Conservation (phyloP, 148 eudicot genomes). For the Chenopodium berlandieri region DNA sequence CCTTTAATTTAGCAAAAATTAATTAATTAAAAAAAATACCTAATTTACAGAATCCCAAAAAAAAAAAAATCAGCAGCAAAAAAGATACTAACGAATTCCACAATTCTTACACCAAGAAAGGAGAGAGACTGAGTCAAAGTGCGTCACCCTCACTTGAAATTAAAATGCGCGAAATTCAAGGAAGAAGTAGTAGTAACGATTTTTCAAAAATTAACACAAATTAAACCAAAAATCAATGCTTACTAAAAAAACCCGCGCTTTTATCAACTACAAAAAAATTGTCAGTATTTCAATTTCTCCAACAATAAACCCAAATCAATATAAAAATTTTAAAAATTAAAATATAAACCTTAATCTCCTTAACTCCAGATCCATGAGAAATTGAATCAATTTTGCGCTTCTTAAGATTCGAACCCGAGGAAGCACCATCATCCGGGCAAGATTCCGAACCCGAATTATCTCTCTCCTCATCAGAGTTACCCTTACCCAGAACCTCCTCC, state of each 20-base stretch:
- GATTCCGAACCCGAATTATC: slow-evolving; percentile 19
- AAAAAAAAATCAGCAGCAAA: slow-evolving; percentile 22
- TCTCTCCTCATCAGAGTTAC: slow-evolving; percentile 8
- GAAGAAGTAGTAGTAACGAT: not conserved
- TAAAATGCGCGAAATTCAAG: slow-evolving; percentile 25
- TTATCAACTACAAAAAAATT: not conserved
- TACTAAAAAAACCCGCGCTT: slow-evolving; percentile 16
- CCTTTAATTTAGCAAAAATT: slow-evolving; percentile 3
- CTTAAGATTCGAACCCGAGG: slow-evolving; percentile 10
- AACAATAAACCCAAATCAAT: not conserved
- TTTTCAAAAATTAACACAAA: slow-evolving; percentile 2
- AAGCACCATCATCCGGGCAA: slow-evolving; percentile 21
- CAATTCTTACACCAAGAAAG: not conserved
- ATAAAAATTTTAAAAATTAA: not conserved
- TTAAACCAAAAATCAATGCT: not conserved
- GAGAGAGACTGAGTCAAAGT: slow-evolving; percentile 33
- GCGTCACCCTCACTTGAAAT: slow-evolving; percentile 34
- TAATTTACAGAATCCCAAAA: not conserved
- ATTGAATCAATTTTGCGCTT: slow-evolving; percentile 41
- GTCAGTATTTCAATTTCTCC: not conserved
- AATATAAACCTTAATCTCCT: slow-evolving; percentile 25
- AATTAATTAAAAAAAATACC: not conserved
- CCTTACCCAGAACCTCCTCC: not conserved
- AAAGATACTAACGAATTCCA: slow-evolving; percentile 10
- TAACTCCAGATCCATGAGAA: slow-evolving; percentile 38